Evolutionary conservation across 306 rosid genomes (phyloP).

Genomic region (Fragaria ananassa): DNA sequence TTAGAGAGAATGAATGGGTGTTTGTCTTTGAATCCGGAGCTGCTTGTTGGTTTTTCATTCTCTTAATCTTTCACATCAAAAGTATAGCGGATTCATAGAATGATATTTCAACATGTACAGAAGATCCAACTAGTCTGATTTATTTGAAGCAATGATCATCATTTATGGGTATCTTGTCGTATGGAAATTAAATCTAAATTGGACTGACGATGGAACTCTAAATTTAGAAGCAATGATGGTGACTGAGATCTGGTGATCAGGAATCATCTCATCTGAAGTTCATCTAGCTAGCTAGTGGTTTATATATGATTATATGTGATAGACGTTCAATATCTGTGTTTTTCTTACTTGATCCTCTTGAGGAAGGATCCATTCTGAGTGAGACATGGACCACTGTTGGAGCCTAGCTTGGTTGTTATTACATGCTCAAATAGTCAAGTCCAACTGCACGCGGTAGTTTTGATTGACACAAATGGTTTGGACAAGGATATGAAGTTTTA

Average conservation of each 20-base stretch:
- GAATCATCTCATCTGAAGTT: background rate
- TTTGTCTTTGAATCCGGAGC: constrained; percentile 9
- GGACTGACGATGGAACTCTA: background rate
- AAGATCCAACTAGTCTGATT: background rate
- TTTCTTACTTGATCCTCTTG: background rate
- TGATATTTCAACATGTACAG: background rate
- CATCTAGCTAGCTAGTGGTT: background rate
- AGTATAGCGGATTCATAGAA: background rate
- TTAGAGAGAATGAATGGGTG: constrained; percentile 1
- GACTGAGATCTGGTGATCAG: background rate
- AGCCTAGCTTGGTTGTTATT: background rate
- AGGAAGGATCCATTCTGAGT: background rate
- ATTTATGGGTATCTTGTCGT: background rate
- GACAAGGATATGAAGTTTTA: background rate
- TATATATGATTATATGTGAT: background rate
- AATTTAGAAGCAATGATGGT: constrained; percentile 4
- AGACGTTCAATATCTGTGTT: background rate
- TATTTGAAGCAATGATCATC: background rate
- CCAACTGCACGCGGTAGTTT: background rate
- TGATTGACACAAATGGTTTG: background rate
- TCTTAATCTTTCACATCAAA: background rate
- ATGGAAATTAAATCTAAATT: background rate
- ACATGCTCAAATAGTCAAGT: background rate
- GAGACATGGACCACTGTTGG: background rate
- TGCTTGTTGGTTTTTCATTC: background rate